Percentiles rank a stretch among this genome's conserved stretches.
These are phyloP conservation scores for Escallonia herrerae DNA, from an alignment of 129 eudicot species.

Conservation along the genomic window DNA sequence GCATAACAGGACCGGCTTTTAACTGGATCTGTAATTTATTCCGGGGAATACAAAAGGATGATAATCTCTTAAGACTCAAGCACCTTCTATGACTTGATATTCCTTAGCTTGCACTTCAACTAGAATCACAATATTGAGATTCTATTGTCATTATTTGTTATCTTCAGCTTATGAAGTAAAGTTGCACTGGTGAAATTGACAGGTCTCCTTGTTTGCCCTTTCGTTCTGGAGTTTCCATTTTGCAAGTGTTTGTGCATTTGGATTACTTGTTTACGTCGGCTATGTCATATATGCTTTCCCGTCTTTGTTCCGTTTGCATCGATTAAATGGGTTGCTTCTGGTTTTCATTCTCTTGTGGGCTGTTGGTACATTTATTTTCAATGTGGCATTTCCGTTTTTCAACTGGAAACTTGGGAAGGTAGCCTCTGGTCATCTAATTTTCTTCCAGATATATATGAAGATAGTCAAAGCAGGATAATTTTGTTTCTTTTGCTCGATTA, in stretches of 20 bases:
- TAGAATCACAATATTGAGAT: background rate
- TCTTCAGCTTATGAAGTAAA: slow-evolving; percentile 28
- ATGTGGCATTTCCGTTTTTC: slow-evolving; percentile 49
- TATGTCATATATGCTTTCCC: slow-evolving; percentile 70
- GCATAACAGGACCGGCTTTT: no score
- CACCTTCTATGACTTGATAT: background rate
- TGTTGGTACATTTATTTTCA: slow-evolving; percentile 63
- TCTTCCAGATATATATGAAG: slow-evolving; percentile 1
- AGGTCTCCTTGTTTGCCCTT: slow-evolving; percentile 77
- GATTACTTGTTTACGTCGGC: slow-evolving; percentile 78
- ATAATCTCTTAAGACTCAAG: no score
- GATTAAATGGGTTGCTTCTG: slow-evolving; percentile 60
- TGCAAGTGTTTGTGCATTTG: slow-evolving; percentile 76
- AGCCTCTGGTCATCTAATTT: background rate
- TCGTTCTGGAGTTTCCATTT: slow-evolving; percentile 78
- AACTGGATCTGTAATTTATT: no score
- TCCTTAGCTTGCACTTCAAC: background rate
- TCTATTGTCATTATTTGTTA: slow-evolving; percentile 11
- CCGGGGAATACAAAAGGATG: no score
- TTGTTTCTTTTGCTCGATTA: slow-evolving; percentile 9
- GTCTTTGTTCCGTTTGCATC: slow-evolving; percentile 67
- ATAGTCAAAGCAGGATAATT: slow-evolving; percentile 2
- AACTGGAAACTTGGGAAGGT: slow-evolving; percentile 56
- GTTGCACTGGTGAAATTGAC: slow-evolving; percentile 51
- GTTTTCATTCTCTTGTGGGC: slow-evolving; percentile 86